A percentile compares a stretch with the other conserved stretches of the same genome.
phyloP scores from a whole-genome alignment of 495 filamentous ascomycete species.

The Penicillium canariense region DNA sequence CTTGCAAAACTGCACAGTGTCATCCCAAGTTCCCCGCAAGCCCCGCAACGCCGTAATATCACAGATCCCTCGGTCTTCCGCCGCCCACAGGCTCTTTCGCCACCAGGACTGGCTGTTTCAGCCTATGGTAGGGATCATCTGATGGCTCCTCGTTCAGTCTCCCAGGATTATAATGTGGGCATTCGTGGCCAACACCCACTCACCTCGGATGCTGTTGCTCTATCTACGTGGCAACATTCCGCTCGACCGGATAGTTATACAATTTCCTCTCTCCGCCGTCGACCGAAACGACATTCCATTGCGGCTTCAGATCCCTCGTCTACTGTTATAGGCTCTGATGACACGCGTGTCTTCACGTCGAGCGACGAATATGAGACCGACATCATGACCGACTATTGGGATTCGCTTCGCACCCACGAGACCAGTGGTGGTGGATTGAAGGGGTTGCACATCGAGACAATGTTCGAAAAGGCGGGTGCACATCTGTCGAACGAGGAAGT shows the following conservation, averaged over 20 bases:
- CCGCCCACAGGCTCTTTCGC: constrained; percentile 28
- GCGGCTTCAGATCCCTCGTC: constrained; percentile 70
- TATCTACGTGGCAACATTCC: constrained; percentile 27
- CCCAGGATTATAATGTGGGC: constrained; percentile 27
- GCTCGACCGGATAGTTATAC: constrained; percentile 11
- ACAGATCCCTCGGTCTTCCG: constrained; percentile 43
- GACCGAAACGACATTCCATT: constrained; percentile 46
- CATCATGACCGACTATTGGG: constrained; percentile 87
- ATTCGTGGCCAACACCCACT: constrained; percentile 24
- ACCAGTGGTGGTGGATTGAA: constrained; percentile 58
- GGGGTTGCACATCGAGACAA: constrained; percentile 69
- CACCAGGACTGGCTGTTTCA: constrained; percentile 15
- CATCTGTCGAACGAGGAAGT: constrained; percentile 56
- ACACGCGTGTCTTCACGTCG: constrained; percentile 69
- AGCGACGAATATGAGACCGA: constrained; percentile 86
- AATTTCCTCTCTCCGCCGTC: constrained; percentile 34
- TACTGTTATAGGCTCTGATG: constrained; percentile 82
- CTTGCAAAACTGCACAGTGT: constrained; percentile 26
- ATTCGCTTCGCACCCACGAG: constrained; percentile 80
- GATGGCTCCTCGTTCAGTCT: constrained; percentile 24
- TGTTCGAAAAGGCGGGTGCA: constrained; percentile 78
- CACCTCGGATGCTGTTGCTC: constrained; percentile 31
- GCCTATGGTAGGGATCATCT: constrained; percentile 10
- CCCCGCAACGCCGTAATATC: constrained; percentile 38
- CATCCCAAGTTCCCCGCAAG: constrained; percentile 20